phyloP scores from a whole-genome alignment of 2,329 filamentous ascomycete species.

The Grosmannia penicillata region DNA sequence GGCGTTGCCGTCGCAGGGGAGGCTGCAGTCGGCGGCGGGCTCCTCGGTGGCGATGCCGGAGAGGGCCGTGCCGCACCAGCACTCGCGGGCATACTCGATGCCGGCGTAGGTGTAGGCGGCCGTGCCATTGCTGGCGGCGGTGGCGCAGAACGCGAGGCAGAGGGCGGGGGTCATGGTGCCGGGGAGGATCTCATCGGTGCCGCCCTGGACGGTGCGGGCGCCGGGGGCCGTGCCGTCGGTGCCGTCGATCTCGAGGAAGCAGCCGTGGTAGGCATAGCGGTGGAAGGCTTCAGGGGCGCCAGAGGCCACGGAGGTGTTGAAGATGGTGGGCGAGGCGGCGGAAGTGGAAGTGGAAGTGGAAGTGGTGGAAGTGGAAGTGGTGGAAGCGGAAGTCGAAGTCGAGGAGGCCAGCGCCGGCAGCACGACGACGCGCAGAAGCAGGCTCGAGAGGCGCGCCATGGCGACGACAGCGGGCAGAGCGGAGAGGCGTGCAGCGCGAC shows the following conservation, averaged over 20 bases:
- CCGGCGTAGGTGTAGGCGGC: conserved; percentile 34
- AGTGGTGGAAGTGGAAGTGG: background rate
- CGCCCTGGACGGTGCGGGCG: conserved; percentile 28
- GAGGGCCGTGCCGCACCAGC: conserved; percentile 42
- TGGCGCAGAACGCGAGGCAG: conserved; percentile 37
- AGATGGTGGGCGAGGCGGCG: conserved; percentile 16
- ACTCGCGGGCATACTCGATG: conserved; percentile 39
- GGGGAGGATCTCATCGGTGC: conserved; percentile 22
- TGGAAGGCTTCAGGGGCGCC: conserved; percentile 41
- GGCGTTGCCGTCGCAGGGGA: conserved; percentile 37
- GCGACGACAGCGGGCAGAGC: background rate
- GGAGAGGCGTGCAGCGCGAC: too few species aligned
- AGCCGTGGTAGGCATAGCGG: conserved; percentile 37
- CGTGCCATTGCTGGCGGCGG: conserved; percentile 13
- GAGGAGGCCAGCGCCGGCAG: background rate
- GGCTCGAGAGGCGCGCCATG: background rate
- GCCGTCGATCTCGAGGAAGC: conserved; percentile 42
- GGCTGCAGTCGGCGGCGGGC: conserved; percentile 31
- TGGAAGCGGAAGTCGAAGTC: conserved; percentile 1
- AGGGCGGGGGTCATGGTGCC: conserved; percentile 34
- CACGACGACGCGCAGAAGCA: background rate
- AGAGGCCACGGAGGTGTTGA: conserved; percentile 23
- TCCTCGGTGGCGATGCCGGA: conserved; percentile 29
- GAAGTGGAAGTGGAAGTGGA: background rate
- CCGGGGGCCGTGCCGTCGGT: conserved; percentile 22